Conservation (phyloP, 345 rosid genomes). For the Lepidium didymum region DNA sequence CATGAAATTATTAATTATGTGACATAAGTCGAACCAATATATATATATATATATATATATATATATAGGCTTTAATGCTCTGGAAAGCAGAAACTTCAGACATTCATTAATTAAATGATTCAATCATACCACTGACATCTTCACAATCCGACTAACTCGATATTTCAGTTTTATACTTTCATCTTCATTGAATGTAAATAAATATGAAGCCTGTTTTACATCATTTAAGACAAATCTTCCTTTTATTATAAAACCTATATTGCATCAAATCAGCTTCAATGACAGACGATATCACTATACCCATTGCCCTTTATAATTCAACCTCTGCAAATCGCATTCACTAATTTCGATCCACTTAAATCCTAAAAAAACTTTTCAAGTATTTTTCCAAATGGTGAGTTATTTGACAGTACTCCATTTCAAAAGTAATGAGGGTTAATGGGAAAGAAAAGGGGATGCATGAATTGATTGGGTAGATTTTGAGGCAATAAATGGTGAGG, state of each 20-base stretch:
- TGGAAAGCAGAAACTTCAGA: slow-evolving; percentile 16
- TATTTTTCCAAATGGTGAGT: background rate
- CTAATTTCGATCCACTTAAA: background rate
- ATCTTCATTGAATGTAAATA: slow-evolving; percentile 13
- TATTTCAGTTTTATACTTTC: slow-evolving; percentile 4
- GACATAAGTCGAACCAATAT: background rate
- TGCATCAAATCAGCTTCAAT: background rate
- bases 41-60: no score
- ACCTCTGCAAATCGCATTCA: background rate
- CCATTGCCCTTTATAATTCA: no score
- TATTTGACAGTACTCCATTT: background rate
- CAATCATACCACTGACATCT: slow-evolving; percentile 28
- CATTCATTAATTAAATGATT: slow-evolving; percentile 12
- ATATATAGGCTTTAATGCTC: slow-evolving; percentile 22
- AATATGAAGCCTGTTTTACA: background rate
- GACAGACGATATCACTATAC: background rate
- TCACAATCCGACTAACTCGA: slow-evolving; percentile 21
- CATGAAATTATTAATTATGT: no score
- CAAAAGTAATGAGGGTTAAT: background rate
- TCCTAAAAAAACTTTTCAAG: background rate
- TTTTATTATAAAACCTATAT: background rate
- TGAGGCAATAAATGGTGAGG: slow-evolving; percentile 6
- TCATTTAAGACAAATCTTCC: background rate
- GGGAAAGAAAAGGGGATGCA: background rate
- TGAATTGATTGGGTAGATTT: background rate